A percentile compares a stretch with the other conserved stretches of the same genome.
phyloP scores from a whole-genome alignment of 2,329 filamentous ascomycete species.

The Colletotrichum horii region DNA sequence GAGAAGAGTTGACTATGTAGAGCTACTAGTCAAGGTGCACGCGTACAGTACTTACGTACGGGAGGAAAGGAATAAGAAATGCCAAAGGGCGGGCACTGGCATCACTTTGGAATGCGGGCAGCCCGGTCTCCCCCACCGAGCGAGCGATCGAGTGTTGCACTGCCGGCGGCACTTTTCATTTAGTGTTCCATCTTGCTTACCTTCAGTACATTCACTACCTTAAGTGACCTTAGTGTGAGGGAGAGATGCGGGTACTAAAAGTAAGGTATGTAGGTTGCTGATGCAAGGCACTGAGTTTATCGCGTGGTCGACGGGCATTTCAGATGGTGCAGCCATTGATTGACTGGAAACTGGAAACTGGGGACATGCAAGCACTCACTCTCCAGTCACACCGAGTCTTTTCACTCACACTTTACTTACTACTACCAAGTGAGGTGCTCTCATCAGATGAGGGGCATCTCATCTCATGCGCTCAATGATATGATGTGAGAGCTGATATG shows the following conservation, averaged over 20 bases:
- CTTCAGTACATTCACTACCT: background rate
- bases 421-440: background rate
- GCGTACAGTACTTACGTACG: background rate
- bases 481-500: background rate
- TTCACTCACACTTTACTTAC: background rate
- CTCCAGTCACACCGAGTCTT: background rate
- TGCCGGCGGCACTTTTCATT: background rate
- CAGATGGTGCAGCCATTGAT: background rate
- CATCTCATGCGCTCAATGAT: background rate
- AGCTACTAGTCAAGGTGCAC: background rate
- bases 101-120: background rate
- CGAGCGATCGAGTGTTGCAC: background rate
- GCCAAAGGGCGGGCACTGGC: background rate
- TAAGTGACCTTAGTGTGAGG: background rate
- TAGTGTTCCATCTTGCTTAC: background rate
- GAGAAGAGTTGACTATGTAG: background rate
- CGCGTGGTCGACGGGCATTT: background rate
- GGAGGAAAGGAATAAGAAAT: background rate
- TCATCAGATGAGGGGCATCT: background rate
- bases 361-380: background rate
- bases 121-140: background rate
- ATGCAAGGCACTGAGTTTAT: background rate
- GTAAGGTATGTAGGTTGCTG: background rate
- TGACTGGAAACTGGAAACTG: background rate
- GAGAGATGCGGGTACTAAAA: background rate